Percentiles rank a stretch among this genome's conserved stretches.
Evolutionary conservation across 805 yeast genomes (phyloP).

Genomic region (Grigorovia transvaalensis): DNA sequence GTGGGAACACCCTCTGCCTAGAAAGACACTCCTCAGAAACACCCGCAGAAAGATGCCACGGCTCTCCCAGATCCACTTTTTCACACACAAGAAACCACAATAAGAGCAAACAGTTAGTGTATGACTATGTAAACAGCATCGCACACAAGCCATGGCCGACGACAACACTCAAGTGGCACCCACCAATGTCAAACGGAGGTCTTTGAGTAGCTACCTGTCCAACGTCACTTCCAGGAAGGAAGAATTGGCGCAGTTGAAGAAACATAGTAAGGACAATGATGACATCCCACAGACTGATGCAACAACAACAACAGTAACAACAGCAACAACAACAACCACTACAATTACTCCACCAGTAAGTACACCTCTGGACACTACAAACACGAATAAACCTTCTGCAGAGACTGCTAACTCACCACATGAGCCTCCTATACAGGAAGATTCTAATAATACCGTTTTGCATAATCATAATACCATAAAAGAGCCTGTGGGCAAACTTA

Average conservation of each 20-base stretch:
- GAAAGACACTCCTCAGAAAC: too few relatives aligned
- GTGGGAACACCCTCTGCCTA: too few relatives aligned
- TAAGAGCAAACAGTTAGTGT: too few relatives aligned
- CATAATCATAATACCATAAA: not conserved
- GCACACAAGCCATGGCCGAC: not conserved
- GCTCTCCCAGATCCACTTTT: too few relatives aligned
- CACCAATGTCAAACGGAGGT: slow-evolving; percentile 17
- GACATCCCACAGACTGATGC: not conserved
- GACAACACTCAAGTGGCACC: not conserved
- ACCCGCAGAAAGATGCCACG: too few relatives aligned
- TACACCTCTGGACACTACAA: too few relatives aligned
- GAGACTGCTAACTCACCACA: too few relatives aligned
- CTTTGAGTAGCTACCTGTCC: slow-evolving; percentile 26
- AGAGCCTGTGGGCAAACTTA: slow-evolving; percentile 3
- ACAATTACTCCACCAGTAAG: too few relatives aligned
- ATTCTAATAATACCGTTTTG: not conserved
- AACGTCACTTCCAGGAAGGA: slow-evolving; percentile 22
- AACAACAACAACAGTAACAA: not conserved
- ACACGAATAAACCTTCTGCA: too few relatives aligned
- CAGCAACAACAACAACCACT: not conserved
- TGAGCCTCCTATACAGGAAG: too few relatives aligned
- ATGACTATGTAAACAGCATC: not conserved
- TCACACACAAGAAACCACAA: too few relatives aligned
- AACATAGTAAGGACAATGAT: not conserved
- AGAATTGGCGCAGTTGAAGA: slow-evolving; percentile 13